Conservation (phyloP, 805 yeast genomes). For the Wickerhamomyces queroliae region DNA sequence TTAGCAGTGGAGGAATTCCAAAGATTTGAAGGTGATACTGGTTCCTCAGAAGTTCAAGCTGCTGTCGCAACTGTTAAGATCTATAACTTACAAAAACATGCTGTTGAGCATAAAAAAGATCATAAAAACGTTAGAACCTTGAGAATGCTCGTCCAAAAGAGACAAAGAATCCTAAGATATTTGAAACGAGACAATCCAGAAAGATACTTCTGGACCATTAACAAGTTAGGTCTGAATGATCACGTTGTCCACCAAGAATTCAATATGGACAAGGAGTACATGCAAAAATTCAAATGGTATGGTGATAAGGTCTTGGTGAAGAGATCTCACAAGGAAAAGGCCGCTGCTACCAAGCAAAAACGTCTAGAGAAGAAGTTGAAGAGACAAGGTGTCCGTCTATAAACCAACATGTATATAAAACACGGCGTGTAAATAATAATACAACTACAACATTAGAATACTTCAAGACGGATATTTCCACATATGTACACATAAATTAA, state of each 20-base stretch:
- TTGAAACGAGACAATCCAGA: conserved; percentile 76
- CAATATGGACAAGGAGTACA: conserved; percentile 68
- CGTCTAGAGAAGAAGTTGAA: conserved; percentile 39
- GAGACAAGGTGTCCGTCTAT: conserved; percentile 21
- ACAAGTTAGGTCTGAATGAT: conserved; percentile 84
- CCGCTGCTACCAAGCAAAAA: conserved; percentile 39
- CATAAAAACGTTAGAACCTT: conserved; percentile 60
- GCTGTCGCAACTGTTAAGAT: conserved; percentile 82
- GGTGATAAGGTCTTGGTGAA: conserved; percentile 66
- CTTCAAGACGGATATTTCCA: background rate
- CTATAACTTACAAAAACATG: conserved; percentile 70
- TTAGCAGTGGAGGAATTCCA: conserved; percentile 77
- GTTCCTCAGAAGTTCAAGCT: conserved; percentile 94
- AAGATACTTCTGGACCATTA: conserved; percentile 79
- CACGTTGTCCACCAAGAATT: conserved; percentile 74
- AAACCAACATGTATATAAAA: conserved; percentile 21
- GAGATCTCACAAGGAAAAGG: conserved; percentile 42
- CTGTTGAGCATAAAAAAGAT: conserved; percentile 68
- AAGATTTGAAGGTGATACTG: conserved; percentile 85
- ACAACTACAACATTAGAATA: background rate
- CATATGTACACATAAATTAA: conserved; percentile 1
- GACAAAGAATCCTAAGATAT: conserved; percentile 80
- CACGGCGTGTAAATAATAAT: conserved; percentile 4
- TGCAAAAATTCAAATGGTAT: conserved; percentile 74
- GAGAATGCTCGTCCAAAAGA: conserved; percentile 80